Evolutionary conservation across 176 grass and related monocot species (phyloP), one percentile per base, ranked within the genome.

Genomic region (Themeda triandra): DNA sequence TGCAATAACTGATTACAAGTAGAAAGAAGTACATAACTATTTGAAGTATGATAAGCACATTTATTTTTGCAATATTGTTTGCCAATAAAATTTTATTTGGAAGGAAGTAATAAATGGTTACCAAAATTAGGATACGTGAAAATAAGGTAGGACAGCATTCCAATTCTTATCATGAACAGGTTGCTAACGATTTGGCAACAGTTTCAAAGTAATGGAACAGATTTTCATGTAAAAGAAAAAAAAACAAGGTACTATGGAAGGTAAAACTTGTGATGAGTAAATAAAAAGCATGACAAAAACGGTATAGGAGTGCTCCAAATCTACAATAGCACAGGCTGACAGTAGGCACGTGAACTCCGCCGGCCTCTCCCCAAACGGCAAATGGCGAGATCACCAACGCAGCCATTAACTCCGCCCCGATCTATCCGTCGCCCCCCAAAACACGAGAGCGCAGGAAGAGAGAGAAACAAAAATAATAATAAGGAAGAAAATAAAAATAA

Each of bases 381-480:
- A 73, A 48, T 6, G 3, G 11, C 44, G n/a, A 78, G 66, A 80
- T 59, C 66, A 73, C 70, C 69, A 71, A 42, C 33, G 68, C 36
- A 14, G 36, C 67, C 67, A 71, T 71, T 71, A 71, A 71, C 60
- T 66, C 23, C 69, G 10, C 35, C 27, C 15, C 11, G 69, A 58
- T 79, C 80, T 42, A 80, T 44, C 86, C 67, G 45, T 66, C 15
- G 58, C 46, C 63, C 71, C 24, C 66, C 48, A 45, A 69, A 73
- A 69, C 67, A 58, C 56, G 51, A 67, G 63, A 67, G 40, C 31
- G 51, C 75, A 76, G 66, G 66, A 46, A 73, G 71, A 21, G 14
- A 48, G 70, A 48, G 54, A 27, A 63, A 46, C 4, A 31, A 42
- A 17, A 14, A 39, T 30, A 83, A 17, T 19, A 27, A 83, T 36